Evolutionary conservation across 805 yeast species (phyloP), one percentile per base, ranked within the genome.

Genomic region (Candida railenensis): DNA sequence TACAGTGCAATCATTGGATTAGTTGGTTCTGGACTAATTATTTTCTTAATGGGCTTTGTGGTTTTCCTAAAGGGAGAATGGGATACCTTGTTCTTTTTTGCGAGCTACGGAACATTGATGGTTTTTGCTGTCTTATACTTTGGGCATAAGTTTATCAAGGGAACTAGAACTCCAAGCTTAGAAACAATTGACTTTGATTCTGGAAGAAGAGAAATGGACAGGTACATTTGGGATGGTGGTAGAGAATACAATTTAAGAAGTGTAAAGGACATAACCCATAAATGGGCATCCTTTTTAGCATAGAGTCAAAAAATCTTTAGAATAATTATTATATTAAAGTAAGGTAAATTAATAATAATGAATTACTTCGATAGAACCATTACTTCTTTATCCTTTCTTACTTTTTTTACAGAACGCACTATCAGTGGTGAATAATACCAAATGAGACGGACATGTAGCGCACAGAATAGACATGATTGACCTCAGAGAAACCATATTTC

Each of bases 201-300:
- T 0, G 96, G 96, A 2, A 71, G 96, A 55, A 74, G 94, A 43
- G 96, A 89, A 60, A 81, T 84, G 66, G 96, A 89, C 63, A 71
- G 89, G 42, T 79, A 79, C 51, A 80, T 83, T 19, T 88, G 96
- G 95, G 89, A 84, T 53, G 94, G 88, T 48, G 88, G 87, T 21
- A 59, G 64, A 42, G 76, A 71, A 44, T 71, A 67, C 50, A 68
- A 69, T 49, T 53, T 56, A 21, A 56, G 62, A 32, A 67, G 58
- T 40, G 22, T 65, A 33, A 67, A 66, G 44, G 74, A 69, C 18
- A 57, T 67, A 4, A 43, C 61, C n/a, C 56, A 56, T 38, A 71
- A 67, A 51, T 53, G 62, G 47, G 46, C 61, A 1, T 64, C 72
- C 4, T 65, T 66, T 47, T 48, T 72, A 30, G 74, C 74, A 3